Evolutionary conservation across 768 basidiomycete genomes (phyloP), one percentile per base, ranked within the genome.

Genomic region (Lactarius psammicola): DNA sequence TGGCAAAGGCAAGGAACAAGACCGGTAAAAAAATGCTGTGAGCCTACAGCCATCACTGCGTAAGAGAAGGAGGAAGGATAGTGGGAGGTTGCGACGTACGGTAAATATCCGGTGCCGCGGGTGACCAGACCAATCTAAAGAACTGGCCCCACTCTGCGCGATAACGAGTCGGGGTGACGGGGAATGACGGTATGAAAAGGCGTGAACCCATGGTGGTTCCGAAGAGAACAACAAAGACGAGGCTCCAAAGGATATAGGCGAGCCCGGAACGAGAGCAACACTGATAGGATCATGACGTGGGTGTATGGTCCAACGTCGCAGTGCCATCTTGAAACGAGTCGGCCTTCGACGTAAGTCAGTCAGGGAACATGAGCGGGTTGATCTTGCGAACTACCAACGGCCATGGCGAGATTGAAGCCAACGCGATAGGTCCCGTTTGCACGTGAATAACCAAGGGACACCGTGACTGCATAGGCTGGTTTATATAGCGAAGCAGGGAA

Each of bases 401-500:
- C 70, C 23, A 65, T 69, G 6, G 71, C 62, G 13, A 69, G 68
- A 63, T 72, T 74, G 70, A 72, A 74, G 72, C 70, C 7, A 74
- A 69, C 0, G 67, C 71, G 44, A 72, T 54, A 0, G 72, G 11
- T 71, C 8, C 72, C 72, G 4, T 69, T 69, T 0, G 71, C 64
- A 10, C 69, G 71, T 3, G 71, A 70, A 28, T 62, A 42, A 2
- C 68, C 68, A 8, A 72, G 63, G 13, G 70, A 44, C 3, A 63
- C 68, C n/a, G n/a, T n/a, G n/a, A n/a, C n/a, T 4, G 68, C 59
- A 66, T 71, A 74, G 5, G 67, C 64, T 4, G 73, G 68, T 17
- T 72, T 72, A 54, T 74, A 72, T 3, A 72, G 66, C 10, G 72
- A 74, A 2, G 71, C 73, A 28, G 71, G 72, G 67, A 72, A 72